Conservation (phyloP, 176 grass and related monocot genomes). For the Tillandsia fasciculata region DNA sequence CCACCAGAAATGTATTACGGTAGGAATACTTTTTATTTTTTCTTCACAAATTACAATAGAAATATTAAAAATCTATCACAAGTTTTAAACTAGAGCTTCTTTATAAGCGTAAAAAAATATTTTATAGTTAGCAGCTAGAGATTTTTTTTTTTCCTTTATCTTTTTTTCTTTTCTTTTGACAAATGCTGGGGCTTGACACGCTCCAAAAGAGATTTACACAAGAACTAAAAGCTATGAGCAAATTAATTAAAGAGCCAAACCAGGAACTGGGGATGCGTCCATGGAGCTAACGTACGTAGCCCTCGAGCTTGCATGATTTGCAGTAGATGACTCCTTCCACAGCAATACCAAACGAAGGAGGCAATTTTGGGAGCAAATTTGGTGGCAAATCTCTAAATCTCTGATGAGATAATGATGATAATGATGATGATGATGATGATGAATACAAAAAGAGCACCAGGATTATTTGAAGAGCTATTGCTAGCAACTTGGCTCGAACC, state of each 20-base stretch:
- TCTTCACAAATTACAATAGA: too few relatives aligned
- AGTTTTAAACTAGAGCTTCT: too few relatives aligned
- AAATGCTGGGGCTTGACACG: not conserved
- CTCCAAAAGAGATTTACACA: not conserved
- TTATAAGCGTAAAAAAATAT: too few relatives aligned
- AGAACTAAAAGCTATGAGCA: not conserved
- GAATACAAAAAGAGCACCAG: not conserved
- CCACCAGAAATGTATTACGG: too few relatives aligned
- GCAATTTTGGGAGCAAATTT: not conserved
- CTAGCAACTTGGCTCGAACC: not conserved
- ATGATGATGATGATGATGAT: not conserved
- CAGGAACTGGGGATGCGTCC: conserved; percentile 18
- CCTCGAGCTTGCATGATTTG: conserved; percentile 15
- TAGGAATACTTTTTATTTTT: too few relatives aligned
- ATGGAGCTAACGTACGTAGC: conserved; percentile 5
- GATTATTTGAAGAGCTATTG: not conserved
- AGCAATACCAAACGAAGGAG: not conserved
- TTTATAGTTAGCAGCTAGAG: too few relatives aligned
- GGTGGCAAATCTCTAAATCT: too few relatives aligned
- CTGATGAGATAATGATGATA: not conserved
- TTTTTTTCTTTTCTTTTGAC: not conserved
- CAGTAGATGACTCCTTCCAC: conserved; percentile 19
- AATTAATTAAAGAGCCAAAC: conserved; percentile 1
- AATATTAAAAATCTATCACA: too few relatives aligned
- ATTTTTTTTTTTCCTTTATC: too few relatives aligned